Percentiles rank a stretch among this genome's conserved stretches.
Conservation (phyloP, 1,139 yeast species). For the Maudiozyma humilis region DNA sequence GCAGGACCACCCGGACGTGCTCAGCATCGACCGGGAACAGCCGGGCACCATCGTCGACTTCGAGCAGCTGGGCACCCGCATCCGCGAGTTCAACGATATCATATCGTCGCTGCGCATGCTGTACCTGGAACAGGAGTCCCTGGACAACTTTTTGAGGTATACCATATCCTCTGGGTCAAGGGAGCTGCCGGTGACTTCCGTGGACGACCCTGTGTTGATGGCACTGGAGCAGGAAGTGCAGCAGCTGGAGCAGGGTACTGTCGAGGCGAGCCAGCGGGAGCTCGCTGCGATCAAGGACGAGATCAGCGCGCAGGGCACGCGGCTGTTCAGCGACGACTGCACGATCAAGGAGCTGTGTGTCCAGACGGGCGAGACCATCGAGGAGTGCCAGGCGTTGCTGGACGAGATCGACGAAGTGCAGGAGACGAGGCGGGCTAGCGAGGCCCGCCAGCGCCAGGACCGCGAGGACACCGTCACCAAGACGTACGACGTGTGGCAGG, state of each 20-base stretch:
- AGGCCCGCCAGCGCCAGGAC: slow-evolving; percentile 5
- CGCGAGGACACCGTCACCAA: slow-evolving; percentile 8
- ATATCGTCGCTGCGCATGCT: slow-evolving; percentile 19
- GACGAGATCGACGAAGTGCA: slow-evolving; percentile 20
- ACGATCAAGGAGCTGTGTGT: slow-evolving; percentile 21
- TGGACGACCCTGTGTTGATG: slow-evolving; percentile 19
- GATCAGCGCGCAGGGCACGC: slow-evolving; percentile 14
- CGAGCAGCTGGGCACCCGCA: slow-evolving; percentile 12
- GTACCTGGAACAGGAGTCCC: slow-evolving; percentile 28
- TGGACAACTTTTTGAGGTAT: slow-evolving; percentile 28
- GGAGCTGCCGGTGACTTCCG: slow-evolving; percentile 16
- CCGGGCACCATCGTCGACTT: slow-evolving; percentile 21
- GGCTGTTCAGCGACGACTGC: slow-evolving; percentile 18
- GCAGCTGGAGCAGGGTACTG: slow-evolving; percentile 13
- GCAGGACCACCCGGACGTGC: slow-evolving; percentile 2
- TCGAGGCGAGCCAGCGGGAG: slow-evolving; percentile 7
- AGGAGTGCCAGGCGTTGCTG: slow-evolving; percentile 22
- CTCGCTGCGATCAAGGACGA: slow-evolving; percentile 14
- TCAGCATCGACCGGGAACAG: no score
- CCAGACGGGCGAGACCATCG: slow-evolving; percentile 20
- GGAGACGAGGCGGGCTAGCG: slow-evolving; percentile 7
- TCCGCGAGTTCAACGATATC: slow-evolving; percentile 19
- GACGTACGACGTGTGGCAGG: slow-evolving; percentile 7
- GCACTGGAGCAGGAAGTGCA: slow-evolving; percentile 18
- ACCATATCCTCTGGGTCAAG: slow-evolving; percentile 22